These are phyloP conservation scores for Coemansia sp. DNA, from an alignment of 192 early-diverging fungal species.

Conservation along the genomic window DNA sequence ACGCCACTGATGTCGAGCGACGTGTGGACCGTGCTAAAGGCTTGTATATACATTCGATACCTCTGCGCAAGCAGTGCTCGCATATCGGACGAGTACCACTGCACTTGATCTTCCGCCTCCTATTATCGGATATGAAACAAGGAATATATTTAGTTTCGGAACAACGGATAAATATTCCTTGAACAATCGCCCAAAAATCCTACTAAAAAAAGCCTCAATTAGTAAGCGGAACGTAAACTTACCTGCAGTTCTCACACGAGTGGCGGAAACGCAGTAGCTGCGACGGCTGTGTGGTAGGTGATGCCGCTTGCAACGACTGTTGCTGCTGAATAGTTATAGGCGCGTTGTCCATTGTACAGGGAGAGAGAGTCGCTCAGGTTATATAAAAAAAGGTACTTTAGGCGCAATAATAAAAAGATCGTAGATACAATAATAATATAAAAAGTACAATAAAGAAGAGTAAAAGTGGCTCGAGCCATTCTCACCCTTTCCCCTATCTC, in stretches of 20 bases:
- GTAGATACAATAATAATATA: background rate
- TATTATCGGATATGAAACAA: constrained; percentile 5
- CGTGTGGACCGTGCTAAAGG: constrained; percentile 43
- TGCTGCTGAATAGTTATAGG: constrained; percentile 14
- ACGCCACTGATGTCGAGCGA: constrained; percentile 18
- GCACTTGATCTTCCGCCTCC: constrained; percentile 57
- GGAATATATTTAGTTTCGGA: too few relatives aligned
- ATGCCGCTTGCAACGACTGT: constrained; percentile 7
- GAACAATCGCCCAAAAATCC: too few relatives aligned
- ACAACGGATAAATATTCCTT: too few relatives aligned
- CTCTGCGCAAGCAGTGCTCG: constrained; percentile 46
- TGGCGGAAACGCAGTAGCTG: constrained; percentile 46
- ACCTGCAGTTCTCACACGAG: constrained; percentile 56
- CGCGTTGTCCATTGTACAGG: background rate
- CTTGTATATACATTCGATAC: constrained; percentile 49
- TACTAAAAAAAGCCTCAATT: background rate
- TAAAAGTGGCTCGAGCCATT: background rate
- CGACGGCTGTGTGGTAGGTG: constrained; percentile 14
- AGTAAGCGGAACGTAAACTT: background rate
- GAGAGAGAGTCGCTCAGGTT: background rate
- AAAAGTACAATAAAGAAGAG: background rate
- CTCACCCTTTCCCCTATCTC: background rate
- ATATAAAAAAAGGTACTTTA: background rate
- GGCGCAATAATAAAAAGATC: background rate
- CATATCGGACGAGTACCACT: constrained; percentile 51